Conservation (phyloP, 2,329 filamentous ascomycete genomes). For the Phaeosphaeriaceae sp. region DNA sequence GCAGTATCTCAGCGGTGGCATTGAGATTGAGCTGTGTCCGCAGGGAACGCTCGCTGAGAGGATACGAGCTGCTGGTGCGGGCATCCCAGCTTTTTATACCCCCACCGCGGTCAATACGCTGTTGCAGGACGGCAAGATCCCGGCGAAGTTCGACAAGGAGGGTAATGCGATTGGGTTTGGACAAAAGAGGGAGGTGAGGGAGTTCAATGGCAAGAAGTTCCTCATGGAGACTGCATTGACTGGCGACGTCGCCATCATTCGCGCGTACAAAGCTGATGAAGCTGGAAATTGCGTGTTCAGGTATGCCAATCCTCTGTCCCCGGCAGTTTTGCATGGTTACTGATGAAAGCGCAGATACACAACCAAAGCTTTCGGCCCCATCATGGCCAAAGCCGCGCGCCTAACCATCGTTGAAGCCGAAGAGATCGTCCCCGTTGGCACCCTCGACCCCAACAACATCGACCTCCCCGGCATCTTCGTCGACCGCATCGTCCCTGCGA, state of each 20-base stretch:
- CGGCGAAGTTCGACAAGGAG: conserved; percentile 64
- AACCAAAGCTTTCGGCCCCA: conserved; percentile 47
- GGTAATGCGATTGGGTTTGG: conserved; percentile 69
- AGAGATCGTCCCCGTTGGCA: conserved; percentile 86
- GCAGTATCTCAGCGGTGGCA: conserved; percentile 74
- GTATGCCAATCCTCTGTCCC: conserved; percentile 13
- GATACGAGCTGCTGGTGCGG: conserved; percentile 74
- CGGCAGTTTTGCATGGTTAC: background rate
- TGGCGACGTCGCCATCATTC: conserved; percentile 77
- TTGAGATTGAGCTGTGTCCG: conserved; percentile 78
- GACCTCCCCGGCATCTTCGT: conserved; percentile 93
- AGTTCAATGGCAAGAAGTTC: conserved; percentile 75
- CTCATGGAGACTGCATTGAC: conserved; percentile 79
- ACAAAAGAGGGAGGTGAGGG: conserved; percentile 70
- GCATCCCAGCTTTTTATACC: conserved; percentile 83
- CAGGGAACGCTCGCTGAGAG: conserved; percentile 78
- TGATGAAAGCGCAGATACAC: conserved; percentile 36
- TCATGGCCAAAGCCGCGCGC: conserved; percentile 88
- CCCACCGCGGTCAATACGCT: conserved; percentile 72
- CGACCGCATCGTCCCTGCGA: conserved; percentile 84
- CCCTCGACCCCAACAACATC: conserved; percentile 81
- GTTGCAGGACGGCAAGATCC: conserved; percentile 71
- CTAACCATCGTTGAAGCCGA: conserved; percentile 95
- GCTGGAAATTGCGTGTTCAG: conserved; percentile 78
- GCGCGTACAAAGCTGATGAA: conserved; percentile 78